phyloP scores from a whole-genome alignment of 2,329 filamentous ascomycete genomes.

The Fusarium pilosicola region DNA sequence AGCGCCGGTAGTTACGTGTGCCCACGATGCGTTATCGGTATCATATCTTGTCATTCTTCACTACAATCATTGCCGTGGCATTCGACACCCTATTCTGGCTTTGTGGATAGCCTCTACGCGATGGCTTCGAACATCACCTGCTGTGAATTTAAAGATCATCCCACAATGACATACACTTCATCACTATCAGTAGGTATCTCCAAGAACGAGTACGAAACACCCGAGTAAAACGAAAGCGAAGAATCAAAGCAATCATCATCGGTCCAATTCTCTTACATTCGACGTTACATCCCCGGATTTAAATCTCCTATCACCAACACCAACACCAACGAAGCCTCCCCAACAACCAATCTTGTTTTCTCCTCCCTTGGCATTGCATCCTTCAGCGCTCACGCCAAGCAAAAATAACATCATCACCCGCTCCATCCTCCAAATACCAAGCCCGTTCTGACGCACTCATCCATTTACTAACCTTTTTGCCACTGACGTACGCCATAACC shows the following conservation, averaged over 20 bases:
- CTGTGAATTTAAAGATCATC: background rate
- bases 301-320: background rate
- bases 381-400: constrained; percentile 15
- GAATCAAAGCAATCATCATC: background rate
- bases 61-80: background rate
- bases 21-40: background rate
- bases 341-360: constrained; percentile 14
- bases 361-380: constrained; percentile 8
- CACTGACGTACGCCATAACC: constrained; percentile 17
- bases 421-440: background rate
- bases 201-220: background rate
- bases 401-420: constrained; percentile 18
- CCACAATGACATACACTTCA: background rate
- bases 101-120: background rate
- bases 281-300: background rate
- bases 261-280: background rate
- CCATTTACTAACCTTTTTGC: background rate
- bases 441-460: background rate
- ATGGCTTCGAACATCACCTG: background rate
- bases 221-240: background rate
- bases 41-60: background rate
- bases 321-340: background rate
- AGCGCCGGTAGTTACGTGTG: background rate
- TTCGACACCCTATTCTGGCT: background rate
- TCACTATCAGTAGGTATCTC: background rate